Conservation (phyloP, 306 rosid genomes). For the Alnus glutinosa region DNA sequence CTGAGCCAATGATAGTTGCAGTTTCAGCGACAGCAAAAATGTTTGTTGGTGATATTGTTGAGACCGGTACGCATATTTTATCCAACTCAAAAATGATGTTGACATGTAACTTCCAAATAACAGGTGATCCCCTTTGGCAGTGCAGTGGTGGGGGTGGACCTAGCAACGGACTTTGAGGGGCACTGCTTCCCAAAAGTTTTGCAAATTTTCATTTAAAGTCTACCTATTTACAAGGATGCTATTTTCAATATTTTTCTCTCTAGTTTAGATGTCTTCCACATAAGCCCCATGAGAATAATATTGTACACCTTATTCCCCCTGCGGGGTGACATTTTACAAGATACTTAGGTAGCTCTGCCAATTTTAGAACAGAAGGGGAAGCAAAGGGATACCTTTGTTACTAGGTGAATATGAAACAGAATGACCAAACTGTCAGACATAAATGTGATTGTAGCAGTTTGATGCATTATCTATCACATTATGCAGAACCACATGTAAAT, state of each 20-base stretch:
- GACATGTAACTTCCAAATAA: neutral
- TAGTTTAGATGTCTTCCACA: neutral
- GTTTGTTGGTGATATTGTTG: conserved; percentile 10
- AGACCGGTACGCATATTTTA: conserved; percentile 9
- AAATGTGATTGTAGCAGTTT: neutral
- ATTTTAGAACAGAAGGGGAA: neutral
- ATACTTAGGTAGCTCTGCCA: neutral
- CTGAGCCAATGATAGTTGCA: conserved; percentile 3
- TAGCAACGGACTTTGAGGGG: no score
- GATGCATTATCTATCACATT: neutral
- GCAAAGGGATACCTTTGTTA: neutral
- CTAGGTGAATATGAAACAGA: neutral
- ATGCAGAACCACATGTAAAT: neutral
- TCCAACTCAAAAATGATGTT: neutral
- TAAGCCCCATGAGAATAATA: neutral
- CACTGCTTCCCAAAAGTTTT: no score
- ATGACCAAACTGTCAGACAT: neutral
- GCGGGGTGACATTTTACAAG: no score
- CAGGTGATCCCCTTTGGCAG: neutral
- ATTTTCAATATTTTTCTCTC: no score
- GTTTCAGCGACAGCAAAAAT: conserved; percentile 4
- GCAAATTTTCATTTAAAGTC: neutral
- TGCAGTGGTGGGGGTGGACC: neutral
- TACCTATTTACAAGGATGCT: neutral
- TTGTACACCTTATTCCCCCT: neutral